Evolutionary conservation across 768 basidiomycete species (phyloP), one percentile per base, ranked within the genome.

Genomic region (Holtermannia corniformis): DNA sequence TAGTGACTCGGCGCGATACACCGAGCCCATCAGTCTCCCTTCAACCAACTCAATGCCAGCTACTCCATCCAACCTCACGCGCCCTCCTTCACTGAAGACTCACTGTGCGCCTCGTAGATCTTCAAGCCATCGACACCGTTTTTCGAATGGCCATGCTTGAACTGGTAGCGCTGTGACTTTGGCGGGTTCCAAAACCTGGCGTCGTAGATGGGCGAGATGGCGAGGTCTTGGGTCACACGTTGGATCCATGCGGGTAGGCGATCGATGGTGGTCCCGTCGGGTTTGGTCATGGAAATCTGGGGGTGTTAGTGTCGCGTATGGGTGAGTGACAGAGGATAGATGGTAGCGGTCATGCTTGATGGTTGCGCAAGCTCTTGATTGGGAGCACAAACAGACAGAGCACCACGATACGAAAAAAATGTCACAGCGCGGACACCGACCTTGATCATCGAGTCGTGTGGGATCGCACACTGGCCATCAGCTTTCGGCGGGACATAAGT

Each of bases 151-250:
- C 61, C 64, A 68, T 96, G 77, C 70, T 89, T 93, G 76, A 93
- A 93, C 24, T 77, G 75, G 76, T 96, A 95, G 45, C 67, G 75
- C 58, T 87, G 75, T 22, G 78, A 74, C 40, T 75, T 65, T 19
- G 88, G 83, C 1, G 95, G 95, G 71, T 97, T 96, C 95, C 95
- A 99, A 74, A 99, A 95, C n/a, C 88, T 83, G 19, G 89, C 87
- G 56, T 99, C 95, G 71, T 93, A 99, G 4, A 87, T 79, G 13
- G 90, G 87, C 16, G 95, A 97, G 41, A 88, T 81, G 45, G 74
- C 70, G 52, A 97, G 75, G 69, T 99, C 90, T 71, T 99, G 95
- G 3, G 93, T 96, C 56, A 97, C 93, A 56, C 93, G 87, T 52
- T 74, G 83, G 64, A 89, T 91, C 95, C 93, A 99, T 3, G 86